A percentile compares a stretch with the other conserved stretches of the same genome.
These are phyloP conservation scores for Isatis tinctoria DNA, from an alignment of 345 rosid species.

Conservation along the genomic window DNA sequence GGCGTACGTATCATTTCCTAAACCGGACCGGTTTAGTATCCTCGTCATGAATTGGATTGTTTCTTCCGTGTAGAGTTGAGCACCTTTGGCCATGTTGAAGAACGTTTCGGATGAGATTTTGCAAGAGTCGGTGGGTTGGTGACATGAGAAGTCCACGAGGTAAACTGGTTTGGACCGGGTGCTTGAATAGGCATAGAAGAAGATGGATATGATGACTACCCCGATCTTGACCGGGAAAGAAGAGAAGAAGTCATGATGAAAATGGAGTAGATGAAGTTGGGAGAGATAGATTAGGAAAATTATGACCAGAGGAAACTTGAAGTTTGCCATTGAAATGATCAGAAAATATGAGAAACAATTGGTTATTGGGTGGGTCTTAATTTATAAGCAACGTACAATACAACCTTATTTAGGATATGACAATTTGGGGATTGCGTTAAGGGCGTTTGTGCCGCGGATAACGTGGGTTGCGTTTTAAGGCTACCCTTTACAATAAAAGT, in stretches of 20 bases:
- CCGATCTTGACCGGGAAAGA: slow-evolving; percentile 26
- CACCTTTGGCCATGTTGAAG: slow-evolving; percentile 50
- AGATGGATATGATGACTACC: slow-evolving; percentile 31
- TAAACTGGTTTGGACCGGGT: slow-evolving; percentile 61
- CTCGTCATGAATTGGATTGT: slow-evolving; percentile 56
- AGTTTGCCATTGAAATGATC: slow-evolving; percentile 13
- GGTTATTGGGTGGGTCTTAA: slow-evolving; percentile 14
- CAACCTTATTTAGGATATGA: background rate
- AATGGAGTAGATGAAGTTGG: slow-evolving; percentile 1
- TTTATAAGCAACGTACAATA: slow-evolving; percentile 16
- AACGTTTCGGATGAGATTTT: slow-evolving; percentile 51
- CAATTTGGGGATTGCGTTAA: background rate
- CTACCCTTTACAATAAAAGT: background rate
- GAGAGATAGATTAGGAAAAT: slow-evolving; percentile 3
- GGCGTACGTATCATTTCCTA: slow-evolving; percentile 68
- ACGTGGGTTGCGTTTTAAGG: background rate
- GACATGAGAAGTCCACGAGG: slow-evolving; percentile 66
- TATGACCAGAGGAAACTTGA: slow-evolving; percentile 15
- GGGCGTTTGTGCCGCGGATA: slow-evolving; percentile 6
- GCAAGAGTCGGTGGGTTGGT: slow-evolving; percentile 54
- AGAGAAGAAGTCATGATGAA: background rate
- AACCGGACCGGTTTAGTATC: slow-evolving; percentile 53
- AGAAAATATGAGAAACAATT: background rate
- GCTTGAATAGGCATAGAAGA: slow-evolving; percentile 37
- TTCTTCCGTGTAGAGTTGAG: slow-evolving; percentile 46